phyloP scores from a whole-genome alignment of 305 asterid genomes.

The Striga hermonthica region DNA sequence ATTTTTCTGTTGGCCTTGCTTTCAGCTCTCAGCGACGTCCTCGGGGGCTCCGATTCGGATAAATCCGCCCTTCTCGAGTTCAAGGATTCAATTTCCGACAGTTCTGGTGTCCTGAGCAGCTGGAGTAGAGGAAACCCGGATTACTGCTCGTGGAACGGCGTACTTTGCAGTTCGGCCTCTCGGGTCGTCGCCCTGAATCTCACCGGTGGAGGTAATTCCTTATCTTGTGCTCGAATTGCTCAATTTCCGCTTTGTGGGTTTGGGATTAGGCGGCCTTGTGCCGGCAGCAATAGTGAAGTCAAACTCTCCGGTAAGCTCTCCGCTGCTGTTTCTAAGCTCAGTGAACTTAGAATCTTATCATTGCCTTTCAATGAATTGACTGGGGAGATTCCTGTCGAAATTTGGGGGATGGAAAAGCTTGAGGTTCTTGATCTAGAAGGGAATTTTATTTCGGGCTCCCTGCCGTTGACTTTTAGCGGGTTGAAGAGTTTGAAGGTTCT shows the following conservation, averaged over 20 bases:
- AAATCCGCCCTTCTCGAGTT: conserved; percentile 72
- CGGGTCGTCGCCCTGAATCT: conserved; percentile 67
- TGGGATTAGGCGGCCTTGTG: conserved; percentile 67
- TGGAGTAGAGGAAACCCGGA: conserved; percentile 43
- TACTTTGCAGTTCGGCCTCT: conserved; percentile 48
- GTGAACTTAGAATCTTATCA: conserved; percentile 61
- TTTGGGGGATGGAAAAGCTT: conserved; percentile 75
- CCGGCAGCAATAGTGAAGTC: conserved; percentile 28
- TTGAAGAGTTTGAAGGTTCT: conserved; percentile 57
- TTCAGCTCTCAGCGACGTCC: conserved; percentile 38
- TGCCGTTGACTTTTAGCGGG: conserved; percentile 52
- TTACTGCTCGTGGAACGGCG: conserved; percentile 71
- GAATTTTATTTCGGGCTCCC: conserved; percentile 53
- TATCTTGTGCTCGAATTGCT: conserved; percentile 59
- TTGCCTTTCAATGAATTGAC: conserved; percentile 67
- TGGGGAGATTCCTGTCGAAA: conserved; percentile 61
- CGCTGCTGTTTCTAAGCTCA: conserved; percentile 46
- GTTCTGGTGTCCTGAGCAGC: conserved; percentile 47
- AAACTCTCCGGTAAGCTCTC: conserved; percentile 52
- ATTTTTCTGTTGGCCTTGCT: conserved; percentile 45
- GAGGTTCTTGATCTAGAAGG: conserved; percentile 90
- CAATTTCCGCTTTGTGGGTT: conserved; percentile 70
- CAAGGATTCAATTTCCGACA: conserved; percentile 57
- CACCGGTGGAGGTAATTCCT: conserved; percentile 62
- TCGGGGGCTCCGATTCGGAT: conserved; percentile 53